phyloP scores from a whole-genome alignment of 352 stramenopile genomes.

The Pythium sp. region DNA sequence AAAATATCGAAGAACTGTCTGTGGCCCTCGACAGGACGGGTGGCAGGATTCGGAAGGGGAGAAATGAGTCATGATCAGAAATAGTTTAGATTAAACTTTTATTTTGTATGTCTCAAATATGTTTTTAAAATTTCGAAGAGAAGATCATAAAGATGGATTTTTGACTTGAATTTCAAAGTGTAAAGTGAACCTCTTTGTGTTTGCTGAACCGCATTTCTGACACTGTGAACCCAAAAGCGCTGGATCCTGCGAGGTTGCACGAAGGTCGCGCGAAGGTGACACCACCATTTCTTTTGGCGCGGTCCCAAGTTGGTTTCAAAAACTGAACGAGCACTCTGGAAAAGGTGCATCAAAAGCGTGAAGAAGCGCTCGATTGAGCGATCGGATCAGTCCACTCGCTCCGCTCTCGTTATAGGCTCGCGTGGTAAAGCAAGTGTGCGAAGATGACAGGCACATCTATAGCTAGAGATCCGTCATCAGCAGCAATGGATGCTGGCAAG shows the following conservation, averaged over 20 bases:
- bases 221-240: neutral
- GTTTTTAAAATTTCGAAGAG: neutral
- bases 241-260: constrained; percentile 11
- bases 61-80: neutral
- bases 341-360: neutral
- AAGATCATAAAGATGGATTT: neutral
- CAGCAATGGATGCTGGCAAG: neutral
- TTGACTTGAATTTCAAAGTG: neutral
- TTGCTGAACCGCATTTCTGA: neutral
- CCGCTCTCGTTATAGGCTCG: too few relatives aligned
- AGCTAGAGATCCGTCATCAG: constrained; percentile 10
- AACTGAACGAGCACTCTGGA: neutral
- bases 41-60: neutral
- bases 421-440: neutral
- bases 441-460: neutral
- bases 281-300: neutral
- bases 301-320: neutral
- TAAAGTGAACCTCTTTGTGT: neutral
- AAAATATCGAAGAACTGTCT: neutral
- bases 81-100: neutral
- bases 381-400: too few relatives aligned
- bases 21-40: neutral
- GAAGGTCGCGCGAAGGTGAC: constrained; percentile 27
- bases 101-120: neutral
- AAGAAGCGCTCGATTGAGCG: neutral